Evolutionary conservation across 1,284 basidiomycete genomes (phyloP).

Genomic region (Puccinia coronata): DNA sequence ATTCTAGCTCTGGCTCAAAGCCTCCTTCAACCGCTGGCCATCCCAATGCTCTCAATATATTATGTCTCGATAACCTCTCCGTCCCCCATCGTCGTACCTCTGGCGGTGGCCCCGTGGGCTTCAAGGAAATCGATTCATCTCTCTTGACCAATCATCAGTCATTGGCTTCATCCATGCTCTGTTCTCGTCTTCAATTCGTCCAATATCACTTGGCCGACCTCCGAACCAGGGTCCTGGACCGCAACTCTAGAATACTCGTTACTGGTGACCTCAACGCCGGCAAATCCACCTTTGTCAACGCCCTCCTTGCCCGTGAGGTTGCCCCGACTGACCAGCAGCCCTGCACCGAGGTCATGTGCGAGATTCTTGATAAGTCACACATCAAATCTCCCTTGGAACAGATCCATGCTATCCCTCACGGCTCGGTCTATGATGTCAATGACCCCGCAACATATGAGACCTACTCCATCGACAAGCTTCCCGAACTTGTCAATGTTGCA

Average conservation of each 20-base stretch:
- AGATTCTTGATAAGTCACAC: conserved; percentile 92
- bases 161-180: conserved; percentile 30
- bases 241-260: conserved; percentile 91
- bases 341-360: conserved; percentile 94
- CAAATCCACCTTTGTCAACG: conserved; percentile 97
- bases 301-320: conserved; percentile 80
- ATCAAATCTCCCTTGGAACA: conserved; percentile 70
- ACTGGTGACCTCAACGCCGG: conserved; percentile 99
- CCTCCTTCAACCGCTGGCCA: not conserved
- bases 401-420: conserved; percentile 67
- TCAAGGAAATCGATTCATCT: conserved; percentile 26
- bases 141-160: conserved; percentile 41
- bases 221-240: conserved; percentile 82
- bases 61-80: conserved; percentile 31
- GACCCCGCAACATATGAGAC: conserved; percentile 77
- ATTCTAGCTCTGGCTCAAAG: not conserved
- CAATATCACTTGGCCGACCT: conserved; percentile 76
- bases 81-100: conserved; percentile 37
- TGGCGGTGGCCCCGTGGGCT: not conserved
- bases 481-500: conserved; percentile 71
- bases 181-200: conserved; percentile 25
- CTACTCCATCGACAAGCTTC: conserved; percentile 71
- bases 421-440: conserved; percentile 69
- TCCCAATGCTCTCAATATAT: not conserved
- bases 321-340: conserved; percentile 99